A percentile compares a stretch with the other conserved stretches of the same genome.
These are phyloP conservation scores for Lachancea mirantina DNA, from an alignment of 805 yeast species.

Conservation along the genomic window DNA sequence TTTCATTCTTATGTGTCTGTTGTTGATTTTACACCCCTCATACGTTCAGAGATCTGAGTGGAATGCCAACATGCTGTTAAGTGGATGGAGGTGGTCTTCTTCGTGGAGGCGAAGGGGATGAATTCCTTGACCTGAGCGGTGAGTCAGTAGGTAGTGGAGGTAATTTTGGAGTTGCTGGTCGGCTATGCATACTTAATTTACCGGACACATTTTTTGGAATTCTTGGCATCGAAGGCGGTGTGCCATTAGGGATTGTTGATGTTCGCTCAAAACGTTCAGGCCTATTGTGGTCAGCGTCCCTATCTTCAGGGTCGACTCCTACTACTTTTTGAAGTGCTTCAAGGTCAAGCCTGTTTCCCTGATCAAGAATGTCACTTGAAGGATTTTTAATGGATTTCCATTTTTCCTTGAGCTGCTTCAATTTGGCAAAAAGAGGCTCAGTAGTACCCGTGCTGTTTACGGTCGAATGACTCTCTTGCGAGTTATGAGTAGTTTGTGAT, in stretches of 20 bases:
- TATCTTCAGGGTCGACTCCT: constrained; percentile 19
- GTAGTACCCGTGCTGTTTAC: constrained; percentile 18
- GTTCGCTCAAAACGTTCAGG: too few species aligned
- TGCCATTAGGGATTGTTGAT: too few species aligned
- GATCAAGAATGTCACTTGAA: constrained; percentile 10
- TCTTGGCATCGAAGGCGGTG: constrained; percentile 23
- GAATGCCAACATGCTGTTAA: too few species aligned
- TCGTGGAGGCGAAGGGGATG: constrained; percentile 15
- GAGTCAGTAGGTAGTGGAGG: constrained; percentile 17
- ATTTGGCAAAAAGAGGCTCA: constrained; percentile 30
- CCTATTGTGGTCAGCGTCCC: neutral
- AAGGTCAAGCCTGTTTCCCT: constrained; percentile 23
- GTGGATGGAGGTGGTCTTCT: constrained; percentile 20
- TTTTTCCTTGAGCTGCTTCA: constrained; percentile 29
- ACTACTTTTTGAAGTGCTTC: constrained; percentile 33
- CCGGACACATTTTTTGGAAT: constrained; percentile 14
- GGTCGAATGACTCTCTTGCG: constrained; percentile 8
- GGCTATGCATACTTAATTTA: constrained; percentile 5
- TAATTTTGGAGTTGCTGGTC: constrained; percentile 8
- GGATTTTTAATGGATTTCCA: constrained; percentile 31
- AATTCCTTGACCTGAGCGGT: constrained; percentile 3
- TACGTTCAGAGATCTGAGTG: too few species aligned
- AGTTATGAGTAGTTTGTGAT: constrained; percentile 18
- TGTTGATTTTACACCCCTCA: too few species aligned
- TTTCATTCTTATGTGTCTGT: too few species aligned